Conservation (phyloP, 2,329 filamentous ascomycete species). For the Stromatinia cepivora region DNA sequence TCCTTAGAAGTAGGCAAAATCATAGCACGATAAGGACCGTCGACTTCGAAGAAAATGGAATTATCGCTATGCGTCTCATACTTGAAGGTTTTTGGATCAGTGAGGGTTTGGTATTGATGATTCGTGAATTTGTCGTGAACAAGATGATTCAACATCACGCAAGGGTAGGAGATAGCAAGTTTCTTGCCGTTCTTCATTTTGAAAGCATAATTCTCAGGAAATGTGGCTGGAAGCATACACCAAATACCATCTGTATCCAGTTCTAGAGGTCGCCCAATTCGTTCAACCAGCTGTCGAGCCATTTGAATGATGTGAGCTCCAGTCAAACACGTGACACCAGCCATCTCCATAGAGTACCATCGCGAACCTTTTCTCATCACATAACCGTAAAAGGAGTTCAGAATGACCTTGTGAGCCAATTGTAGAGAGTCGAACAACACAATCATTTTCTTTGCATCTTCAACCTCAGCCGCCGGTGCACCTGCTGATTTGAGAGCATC, state of each 20-base stretch:
- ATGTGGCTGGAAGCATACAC: constrained; percentile 96
- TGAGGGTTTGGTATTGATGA: constrained; percentile 90
- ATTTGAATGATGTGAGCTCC: constrained; percentile 96
- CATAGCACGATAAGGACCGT: constrained; percentile 97
- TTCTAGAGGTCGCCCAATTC: constrained; percentile 88
- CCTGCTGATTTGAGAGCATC: constrained; percentile 82
- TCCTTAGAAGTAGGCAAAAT: constrained; percentile 96
- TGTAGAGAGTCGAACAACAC: constrained; percentile 93
- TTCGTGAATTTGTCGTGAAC: constrained; percentile 96
- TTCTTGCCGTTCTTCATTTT: constrained; percentile 96
- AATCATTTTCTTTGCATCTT: constrained; percentile 98
- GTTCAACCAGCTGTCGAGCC: constrained; percentile 88
- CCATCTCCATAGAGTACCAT: constrained; percentile 99
- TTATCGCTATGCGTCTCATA: constrained; percentile 99
- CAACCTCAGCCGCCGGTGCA: constrained; percentile 73
- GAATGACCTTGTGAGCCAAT: constrained; percentile 95
- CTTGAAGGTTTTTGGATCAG: constrained; percentile 75
- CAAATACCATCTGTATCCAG: constrained; percentile 98
- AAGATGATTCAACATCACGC: constrained; percentile 97
- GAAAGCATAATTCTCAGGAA: constrained; percentile 95
- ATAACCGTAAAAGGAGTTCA: constrained; percentile 99
- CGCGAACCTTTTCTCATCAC: constrained; percentile 98
- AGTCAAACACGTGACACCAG: constrained; percentile 94
- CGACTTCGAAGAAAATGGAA: constrained; percentile 98
- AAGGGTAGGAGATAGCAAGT: constrained; percentile 92